These are phyloP conservation scores for Talaromyces funiculosus DNA, from an alignment of 2,329 filamentous ascomycete genomes.

Conservation along the genomic window DNA sequence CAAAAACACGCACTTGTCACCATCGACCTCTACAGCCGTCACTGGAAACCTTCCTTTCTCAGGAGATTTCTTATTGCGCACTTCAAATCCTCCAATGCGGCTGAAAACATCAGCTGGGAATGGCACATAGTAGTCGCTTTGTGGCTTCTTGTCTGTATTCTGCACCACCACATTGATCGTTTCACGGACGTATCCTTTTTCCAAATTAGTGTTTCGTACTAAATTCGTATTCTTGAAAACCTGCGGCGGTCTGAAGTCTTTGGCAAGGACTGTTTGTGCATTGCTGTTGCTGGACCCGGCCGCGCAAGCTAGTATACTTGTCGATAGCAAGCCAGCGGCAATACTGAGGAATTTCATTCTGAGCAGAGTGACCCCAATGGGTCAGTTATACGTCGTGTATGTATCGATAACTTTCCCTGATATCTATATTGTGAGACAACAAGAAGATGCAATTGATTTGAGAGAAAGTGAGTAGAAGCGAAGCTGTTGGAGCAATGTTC, in stretches of 20 bases:
- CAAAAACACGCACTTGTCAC: conserved; percentile 39
- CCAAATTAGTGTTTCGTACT: conserved; percentile 81
- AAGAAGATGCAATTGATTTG: conserved; percentile 1
- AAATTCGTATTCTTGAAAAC: conserved; percentile 93
- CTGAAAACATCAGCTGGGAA: conserved; percentile 72
- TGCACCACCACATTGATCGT: conserved; percentile 90
- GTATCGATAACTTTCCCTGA: conserved; percentile 17
- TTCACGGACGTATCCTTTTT: conserved; percentile 88
- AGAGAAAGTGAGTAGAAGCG: neutral
- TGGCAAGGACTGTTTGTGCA: conserved; percentile 32
- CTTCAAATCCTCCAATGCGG: conserved; percentile 79
- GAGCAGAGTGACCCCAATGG: conserved; percentile 19
- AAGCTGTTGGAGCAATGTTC: neutral
- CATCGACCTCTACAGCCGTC: conserved; percentile 60
- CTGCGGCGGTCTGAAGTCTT: conserved; percentile 71
- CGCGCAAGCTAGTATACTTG: conserved; percentile 25
- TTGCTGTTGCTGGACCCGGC: conserved; percentile 22
- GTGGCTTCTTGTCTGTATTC: conserved; percentile 72
- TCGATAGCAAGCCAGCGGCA: conserved; percentile 32
- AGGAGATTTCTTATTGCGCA: conserved; percentile 81
- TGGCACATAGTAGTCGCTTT: conserved; percentile 85
- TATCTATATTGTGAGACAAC: conserved; percentile 17
- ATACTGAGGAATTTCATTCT: conserved; percentile 39
- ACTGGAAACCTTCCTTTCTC: conserved; percentile 62
- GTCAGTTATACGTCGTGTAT: conserved; percentile 23